Evolutionary conservation across 2,329 filamentous ascomycete genomes (phyloP).

Genomic region (Phaeoacremonium minimum): DNA sequence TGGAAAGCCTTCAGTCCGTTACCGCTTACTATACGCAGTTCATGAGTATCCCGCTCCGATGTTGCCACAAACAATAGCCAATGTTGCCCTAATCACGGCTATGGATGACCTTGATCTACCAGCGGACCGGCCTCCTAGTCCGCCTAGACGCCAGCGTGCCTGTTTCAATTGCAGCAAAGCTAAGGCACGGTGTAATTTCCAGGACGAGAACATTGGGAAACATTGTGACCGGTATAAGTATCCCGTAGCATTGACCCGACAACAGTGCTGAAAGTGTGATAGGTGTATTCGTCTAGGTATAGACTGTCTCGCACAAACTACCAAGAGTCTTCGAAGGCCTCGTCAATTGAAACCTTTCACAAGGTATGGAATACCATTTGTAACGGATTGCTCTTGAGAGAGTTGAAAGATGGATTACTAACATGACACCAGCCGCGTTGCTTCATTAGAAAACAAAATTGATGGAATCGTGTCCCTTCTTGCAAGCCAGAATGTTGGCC

Average conservation of each 20-base stretch:
- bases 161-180: constrained; percentile 21
- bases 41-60: too few relatives aligned
- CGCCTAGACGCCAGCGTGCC: constrained; percentile 21
- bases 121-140: constrained; percentile 15
- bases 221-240: constrained; percentile 24
- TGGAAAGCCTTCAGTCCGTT: too few relatives aligned
- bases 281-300: too few relatives aligned
- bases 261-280: too few relatives aligned
- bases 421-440: not conserved
- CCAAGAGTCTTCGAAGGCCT: not conserved
- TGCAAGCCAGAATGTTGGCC: not conserved
- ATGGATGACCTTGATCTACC: not conserved
- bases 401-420: not conserved
- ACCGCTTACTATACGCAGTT: too few relatives aligned
- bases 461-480: not conserved
- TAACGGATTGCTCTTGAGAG: not conserved
- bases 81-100: too few relatives aligned
- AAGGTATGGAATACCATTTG: not conserved
- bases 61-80: too few relatives aligned
- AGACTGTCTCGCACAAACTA: too few relatives aligned
- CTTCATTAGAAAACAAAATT: not conserved
- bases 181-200: constrained; percentile 23
- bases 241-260: too few relatives aligned
- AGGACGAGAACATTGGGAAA: constrained; percentile 11
- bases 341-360: not conserved